Percentiles rank a stretch among this genome's conserved stretches.
These are phyloP conservation scores for Gastrolobium bilobum DNA, from an alignment of 306 rosid genomes.

Conservation along the genomic window DNA sequence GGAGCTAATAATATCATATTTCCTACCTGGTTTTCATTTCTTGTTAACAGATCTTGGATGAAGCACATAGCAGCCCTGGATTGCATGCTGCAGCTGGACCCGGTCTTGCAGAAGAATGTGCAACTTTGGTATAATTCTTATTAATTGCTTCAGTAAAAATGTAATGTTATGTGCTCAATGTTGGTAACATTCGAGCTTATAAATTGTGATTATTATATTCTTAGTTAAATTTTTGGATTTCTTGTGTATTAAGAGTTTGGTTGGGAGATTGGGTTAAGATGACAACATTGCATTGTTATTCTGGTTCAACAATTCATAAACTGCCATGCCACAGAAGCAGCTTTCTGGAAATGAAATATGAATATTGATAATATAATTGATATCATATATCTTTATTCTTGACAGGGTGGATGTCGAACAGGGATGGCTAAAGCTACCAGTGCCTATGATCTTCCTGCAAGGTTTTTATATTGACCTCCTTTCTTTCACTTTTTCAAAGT, in stretches of 20 bases:
- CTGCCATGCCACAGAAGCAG: constrained; percentile 1
- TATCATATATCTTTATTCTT: constrained; percentile 50
- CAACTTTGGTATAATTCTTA: constrained; percentile 71
- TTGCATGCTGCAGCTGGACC: constrained; percentile 99
- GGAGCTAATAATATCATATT: constrained; percentile 34
- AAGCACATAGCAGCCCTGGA: constrained; percentile 96
- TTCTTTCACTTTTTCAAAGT: constrained; percentile 10
- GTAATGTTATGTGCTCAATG: constrained; percentile 18
- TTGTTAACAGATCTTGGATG: constrained; percentile 84
- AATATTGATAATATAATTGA: constrained; percentile 44
- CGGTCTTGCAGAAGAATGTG: constrained; percentile 97
- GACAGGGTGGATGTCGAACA: constrained; percentile 98
- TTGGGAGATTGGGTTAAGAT: constrained; percentile 34
- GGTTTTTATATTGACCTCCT: constrained; percentile 61
- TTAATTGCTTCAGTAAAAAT: constrained; percentile 36
- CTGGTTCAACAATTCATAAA: constrained; percentile 13
- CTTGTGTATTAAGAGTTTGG: constrained; percentile 10
- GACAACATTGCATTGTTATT: not conserved
- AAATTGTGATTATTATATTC: constrained; percentile 4
- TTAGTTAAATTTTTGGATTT: constrained; percentile 27
- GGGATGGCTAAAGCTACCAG: constrained; percentile 97
- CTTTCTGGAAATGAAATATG: constrained; percentile 42
- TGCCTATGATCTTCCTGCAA: constrained; percentile 97
- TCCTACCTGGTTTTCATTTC: constrained; percentile 45
- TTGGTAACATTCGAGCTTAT: constrained; percentile 16